Conservation (phyloP, 2,329 filamentous ascomycete genomes). For the Corniculantispora saksenae region DNA sequence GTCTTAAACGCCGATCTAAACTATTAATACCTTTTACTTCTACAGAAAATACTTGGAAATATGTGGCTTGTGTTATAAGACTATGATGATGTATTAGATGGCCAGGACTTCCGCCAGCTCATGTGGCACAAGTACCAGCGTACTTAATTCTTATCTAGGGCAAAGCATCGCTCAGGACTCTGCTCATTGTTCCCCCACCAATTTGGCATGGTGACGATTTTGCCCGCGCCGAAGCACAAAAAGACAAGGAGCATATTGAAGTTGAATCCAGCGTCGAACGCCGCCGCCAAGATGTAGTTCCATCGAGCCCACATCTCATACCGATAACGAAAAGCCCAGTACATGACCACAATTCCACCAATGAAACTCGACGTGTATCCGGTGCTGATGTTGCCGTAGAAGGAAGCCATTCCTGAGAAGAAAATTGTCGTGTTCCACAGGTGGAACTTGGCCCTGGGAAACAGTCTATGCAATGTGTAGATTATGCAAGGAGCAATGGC, state of each 20-base stretch:
- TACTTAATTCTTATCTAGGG: constrained; percentile 24
- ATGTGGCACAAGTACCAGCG: background rate
- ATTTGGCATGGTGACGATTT: constrained; percentile 58
- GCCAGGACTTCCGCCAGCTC: too few species aligned
- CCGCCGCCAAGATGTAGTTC: constrained; percentile 62
- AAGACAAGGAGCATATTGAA: constrained; percentile 63
- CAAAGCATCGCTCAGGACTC: constrained; percentile 61
- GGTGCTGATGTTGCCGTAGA: constrained; percentile 63
- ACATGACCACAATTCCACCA: constrained; percentile 63
- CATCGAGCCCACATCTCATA: constrained; percentile 61
- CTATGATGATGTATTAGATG: too few species aligned
- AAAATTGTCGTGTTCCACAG: constrained; percentile 65
- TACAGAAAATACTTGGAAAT: too few species aligned
- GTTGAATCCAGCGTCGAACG: constrained; percentile 64
- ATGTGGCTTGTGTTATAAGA: too few species aligned
- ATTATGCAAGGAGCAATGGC: constrained; percentile 47
- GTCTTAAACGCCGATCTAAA: too few species aligned
- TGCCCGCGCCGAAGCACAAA: constrained; percentile 57
- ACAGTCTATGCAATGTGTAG: constrained; percentile 52
- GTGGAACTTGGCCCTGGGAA: constrained; percentile 55
- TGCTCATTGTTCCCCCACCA: constrained; percentile 64
- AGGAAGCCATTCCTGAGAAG: constrained; percentile 54
- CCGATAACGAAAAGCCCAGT: constrained; percentile 55
- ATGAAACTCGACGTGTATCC: constrained; percentile 59
- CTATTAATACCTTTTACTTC: too few species aligned